Evolutionary conservation across 2,329 filamentous ascomycete species (phyloP), one percentile per base, ranked within the genome.

Genomic region (Xylogone sp.): DNA sequence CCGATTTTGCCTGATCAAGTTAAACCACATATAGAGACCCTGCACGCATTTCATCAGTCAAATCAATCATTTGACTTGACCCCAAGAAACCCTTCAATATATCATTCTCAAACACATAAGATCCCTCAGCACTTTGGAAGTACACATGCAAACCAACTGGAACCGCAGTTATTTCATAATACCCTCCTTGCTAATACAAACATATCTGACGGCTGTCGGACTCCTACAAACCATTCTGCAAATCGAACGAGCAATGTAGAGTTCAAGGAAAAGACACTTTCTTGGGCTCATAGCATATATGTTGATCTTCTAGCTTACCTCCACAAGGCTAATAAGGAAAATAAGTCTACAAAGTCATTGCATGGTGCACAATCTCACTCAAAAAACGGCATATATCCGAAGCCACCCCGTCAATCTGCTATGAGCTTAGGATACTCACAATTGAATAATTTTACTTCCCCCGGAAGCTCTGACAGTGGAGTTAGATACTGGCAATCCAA

Each of bases 221-320:
- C 56, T 16, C 59, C 60, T 6, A 58, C 52, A 8, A 53, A 53
- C 24, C 59, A 62, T 43, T 55, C 59, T 19, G 21, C 54, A 9
- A 61, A 53, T 44, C 62, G 56, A 49, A 48, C 56, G 29, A 59
- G 48, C 43, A 64, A 74, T 58, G 63, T 67, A 12, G 73, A 76
- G 51, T 89, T 89, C 63, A 85, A 83, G 57, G 87, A 90, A 56
- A 86, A 82, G 56, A 81, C 82, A 2, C 70, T 91, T 21, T 74
- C 79, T 13, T 84, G 83, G 70, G 88, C 87, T n/a, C 85, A 91
- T 65, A 77, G 77, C 57, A 79, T 85, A 27, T 92, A 92, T 67
- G 75, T 87, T 45, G 84, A 90, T 56, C 75, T 93, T 7, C 71
- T 92, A 3, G 71, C 82, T 9, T 82, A 81, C 56, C 73, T 88